Conservation (phyloP, 2,329 filamentous ascomycete genomes). For the Orbilia brochopaga region DNA sequence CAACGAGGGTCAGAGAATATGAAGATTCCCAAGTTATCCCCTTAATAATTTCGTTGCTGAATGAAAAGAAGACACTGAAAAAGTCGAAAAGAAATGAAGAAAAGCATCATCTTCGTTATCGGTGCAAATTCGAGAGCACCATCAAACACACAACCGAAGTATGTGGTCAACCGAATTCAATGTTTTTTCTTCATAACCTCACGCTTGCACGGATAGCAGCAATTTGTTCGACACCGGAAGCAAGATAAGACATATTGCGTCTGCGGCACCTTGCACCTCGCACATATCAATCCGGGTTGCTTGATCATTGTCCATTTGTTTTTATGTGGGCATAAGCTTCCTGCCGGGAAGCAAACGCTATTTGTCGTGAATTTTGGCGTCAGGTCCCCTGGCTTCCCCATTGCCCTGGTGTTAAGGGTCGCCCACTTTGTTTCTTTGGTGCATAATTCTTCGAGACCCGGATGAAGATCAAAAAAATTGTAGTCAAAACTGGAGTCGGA, state of each 20-base stretch:
- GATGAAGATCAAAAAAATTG: neutral
- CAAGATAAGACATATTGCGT: conserved; percentile 6
- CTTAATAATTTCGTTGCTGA: too few relatives aligned
- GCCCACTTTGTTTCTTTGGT: conserved; percentile 7
- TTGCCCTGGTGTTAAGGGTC: conserved; percentile 2
- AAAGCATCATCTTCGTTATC: too few relatives aligned
- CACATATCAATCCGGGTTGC: conserved; percentile 1
- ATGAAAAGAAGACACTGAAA: too few relatives aligned
- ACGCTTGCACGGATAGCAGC: conserved; percentile 5
- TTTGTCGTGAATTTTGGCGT: conserved; percentile 24
- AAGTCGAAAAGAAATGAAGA: too few relatives aligned
- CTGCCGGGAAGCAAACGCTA: conserved; percentile 12
- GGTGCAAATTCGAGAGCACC: too few relatives aligned
- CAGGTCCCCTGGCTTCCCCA: conserved; percentile 16
- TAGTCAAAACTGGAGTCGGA: too few relatives aligned
- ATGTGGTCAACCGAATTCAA: too few relatives aligned
- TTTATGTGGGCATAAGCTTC: conserved; percentile 13
- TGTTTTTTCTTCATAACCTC: conserved; percentile 8
- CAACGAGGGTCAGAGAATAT: too few relatives aligned
- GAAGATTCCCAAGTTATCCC: too few relatives aligned
- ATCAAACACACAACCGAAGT: neutral
- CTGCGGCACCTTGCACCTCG: conserved; percentile 19
- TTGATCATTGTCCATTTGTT: neutral
- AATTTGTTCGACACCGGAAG: conserved; percentile 14
- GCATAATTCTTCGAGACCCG: neutral